Percentiles rank a stretch among this genome's conserved stretches.
Evolutionary conservation across 2,329 filamentous ascomycete genomes (phyloP).

Genomic region (Cercospora sp.): DNA sequence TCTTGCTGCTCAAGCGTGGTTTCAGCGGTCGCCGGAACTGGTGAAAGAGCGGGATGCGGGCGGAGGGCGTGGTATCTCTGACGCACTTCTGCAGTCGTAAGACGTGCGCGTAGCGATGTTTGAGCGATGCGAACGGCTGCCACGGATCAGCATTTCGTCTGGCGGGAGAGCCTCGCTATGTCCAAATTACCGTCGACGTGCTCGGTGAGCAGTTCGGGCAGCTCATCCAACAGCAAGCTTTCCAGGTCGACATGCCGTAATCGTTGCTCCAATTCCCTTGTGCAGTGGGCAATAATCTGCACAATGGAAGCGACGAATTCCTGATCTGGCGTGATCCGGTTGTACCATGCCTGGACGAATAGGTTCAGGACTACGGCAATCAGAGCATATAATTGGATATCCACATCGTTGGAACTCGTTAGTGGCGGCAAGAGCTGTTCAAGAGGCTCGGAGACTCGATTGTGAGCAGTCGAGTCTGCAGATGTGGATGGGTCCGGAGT

Average conservation of each 20-base stretch:
- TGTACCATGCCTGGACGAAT: slow-evolving; percentile 91
- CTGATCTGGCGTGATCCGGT: slow-evolving; percentile 86
- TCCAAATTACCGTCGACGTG: slow-evolving; percentile 70
- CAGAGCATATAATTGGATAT: slow-evolving; percentile 88
- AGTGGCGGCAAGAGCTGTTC: slow-evolving; percentile 84
- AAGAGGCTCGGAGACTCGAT: slow-evolving; percentile 58
- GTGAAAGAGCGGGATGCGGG: slow-evolving; percentile 77
- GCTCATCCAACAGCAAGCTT: slow-evolving; percentile 79
- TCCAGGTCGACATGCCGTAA: slow-evolving; percentile 80
- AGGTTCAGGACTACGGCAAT: slow-evolving; percentile 87
- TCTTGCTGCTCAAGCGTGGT: slow-evolving; percentile 60
- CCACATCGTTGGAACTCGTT: slow-evolving; percentile 91
- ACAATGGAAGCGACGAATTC: slow-evolving; percentile 84
- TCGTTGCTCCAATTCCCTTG: slow-evolving; percentile 81
- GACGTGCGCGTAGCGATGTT: slow-evolving; percentile 4
- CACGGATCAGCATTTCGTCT: slow-evolving; percentile 28
- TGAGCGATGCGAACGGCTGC: slow-evolving; percentile 29
- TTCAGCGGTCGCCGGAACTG: slow-evolving; percentile 59
- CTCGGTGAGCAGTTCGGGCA: slow-evolving; percentile 75
- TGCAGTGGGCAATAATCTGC: slow-evolving; percentile 89
- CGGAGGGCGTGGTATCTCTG: slow-evolving; percentile 73
- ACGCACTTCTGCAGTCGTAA: slow-evolving; percentile 16
- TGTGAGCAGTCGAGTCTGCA: slow-evolving; percentile 11
- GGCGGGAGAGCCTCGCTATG: neutral
- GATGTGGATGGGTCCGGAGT: slow-evolving; percentile 17